Percentiles rank a stretch among this genome's conserved stretches.
phyloP scores from a whole-genome alignment of 73 alveolate genomes.

The Paramecium sonneborni region DNA sequence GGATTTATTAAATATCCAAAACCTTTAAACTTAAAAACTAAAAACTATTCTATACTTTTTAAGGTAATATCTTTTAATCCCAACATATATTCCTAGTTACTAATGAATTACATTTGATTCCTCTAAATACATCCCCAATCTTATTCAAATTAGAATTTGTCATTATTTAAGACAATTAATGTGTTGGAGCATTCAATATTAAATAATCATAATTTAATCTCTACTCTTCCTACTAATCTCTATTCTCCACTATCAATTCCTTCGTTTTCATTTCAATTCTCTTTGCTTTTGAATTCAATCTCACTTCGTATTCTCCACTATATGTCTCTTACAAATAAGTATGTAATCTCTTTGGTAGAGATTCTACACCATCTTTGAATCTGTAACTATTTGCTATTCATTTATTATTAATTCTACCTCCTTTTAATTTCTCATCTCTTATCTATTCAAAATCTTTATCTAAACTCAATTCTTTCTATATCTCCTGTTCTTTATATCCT shows the following conservation, averaged over 20 bases:
- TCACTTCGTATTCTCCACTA: background rate
- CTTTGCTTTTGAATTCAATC: background rate
- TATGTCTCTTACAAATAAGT: background rate
- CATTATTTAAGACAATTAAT: background rate
- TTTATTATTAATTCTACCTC: background rate
- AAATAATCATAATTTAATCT: constrained; percentile 2
- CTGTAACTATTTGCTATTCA: constrained; percentile 3
- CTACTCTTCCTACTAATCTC: background rate
- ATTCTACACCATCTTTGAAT: background rate
- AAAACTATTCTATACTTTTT: background rate
- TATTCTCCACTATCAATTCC: background rate
- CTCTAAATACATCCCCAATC: background rate
- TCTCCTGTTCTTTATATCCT: background rate
- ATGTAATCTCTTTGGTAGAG: background rate
- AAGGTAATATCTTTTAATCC: background rate
- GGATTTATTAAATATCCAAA: constrained; percentile 54
- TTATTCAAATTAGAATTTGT: background rate
- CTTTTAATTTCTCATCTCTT: background rate
- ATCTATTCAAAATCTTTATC: background rate
- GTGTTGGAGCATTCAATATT: background rate
- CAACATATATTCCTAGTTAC: background rate
- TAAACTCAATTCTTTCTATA: background rate
- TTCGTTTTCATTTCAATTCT: background rate
- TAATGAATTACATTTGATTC: background rate
- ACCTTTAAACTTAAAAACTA: constrained; percentile 21